Conservation (phyloP, 176 grass and related monocot genomes). For the Aechmea fasciata region DNA sequence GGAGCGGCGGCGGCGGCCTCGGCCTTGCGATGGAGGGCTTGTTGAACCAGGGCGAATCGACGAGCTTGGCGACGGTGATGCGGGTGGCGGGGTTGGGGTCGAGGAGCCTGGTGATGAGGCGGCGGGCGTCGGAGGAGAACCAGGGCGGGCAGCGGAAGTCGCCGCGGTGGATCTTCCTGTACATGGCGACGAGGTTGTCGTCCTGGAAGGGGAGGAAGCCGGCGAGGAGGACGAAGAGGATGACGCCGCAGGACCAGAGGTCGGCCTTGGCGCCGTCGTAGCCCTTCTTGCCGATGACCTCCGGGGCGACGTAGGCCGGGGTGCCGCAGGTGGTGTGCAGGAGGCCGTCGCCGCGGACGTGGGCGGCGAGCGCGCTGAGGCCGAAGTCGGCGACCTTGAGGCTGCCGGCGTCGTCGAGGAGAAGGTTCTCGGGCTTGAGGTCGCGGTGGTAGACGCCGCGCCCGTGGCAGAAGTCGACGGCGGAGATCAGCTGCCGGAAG, state of each 20-base stretch:
- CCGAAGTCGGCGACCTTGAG: conserved; percentile 49
- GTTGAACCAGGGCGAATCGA: conserved; percentile 32
- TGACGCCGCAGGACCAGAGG: conserved; percentile 48
- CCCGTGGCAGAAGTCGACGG: conserved; percentile 52
- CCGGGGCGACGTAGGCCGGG: conserved; percentile 38
- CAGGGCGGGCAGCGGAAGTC: conserved; percentile 30
- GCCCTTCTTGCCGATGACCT: conserved; percentile 36
- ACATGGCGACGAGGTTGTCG: conserved; percentile 43
- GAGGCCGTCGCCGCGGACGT: conserved; percentile 28
- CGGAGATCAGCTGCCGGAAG: conserved; percentile 40
- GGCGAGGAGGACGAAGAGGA: conserved; percentile 51
- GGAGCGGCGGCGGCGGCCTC: too few relatives aligned
- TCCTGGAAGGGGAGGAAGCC: conserved; percentile 34
- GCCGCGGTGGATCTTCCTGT: conserved; percentile 38
- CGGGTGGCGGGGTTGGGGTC: conserved; percentile 33
- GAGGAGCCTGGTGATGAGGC: conserved; percentile 27
- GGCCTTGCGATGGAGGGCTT: not conserved
- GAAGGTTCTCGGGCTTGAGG: conserved; percentile 51
- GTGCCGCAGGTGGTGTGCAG: conserved; percentile 49
- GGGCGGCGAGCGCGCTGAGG: conserved; percentile 31
- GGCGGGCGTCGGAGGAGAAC: conserved; percentile 27
- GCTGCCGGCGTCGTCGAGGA: conserved; percentile 38
- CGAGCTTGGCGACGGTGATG: conserved; percentile 21
- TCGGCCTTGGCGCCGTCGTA: conserved; percentile 51
- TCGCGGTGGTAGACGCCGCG: conserved; percentile 40